Evolutionary conservation across 306 rosid genomes (phyloP), one percentile per base, ranked within the genome.

Genomic region (Castanea sativa): DNA sequence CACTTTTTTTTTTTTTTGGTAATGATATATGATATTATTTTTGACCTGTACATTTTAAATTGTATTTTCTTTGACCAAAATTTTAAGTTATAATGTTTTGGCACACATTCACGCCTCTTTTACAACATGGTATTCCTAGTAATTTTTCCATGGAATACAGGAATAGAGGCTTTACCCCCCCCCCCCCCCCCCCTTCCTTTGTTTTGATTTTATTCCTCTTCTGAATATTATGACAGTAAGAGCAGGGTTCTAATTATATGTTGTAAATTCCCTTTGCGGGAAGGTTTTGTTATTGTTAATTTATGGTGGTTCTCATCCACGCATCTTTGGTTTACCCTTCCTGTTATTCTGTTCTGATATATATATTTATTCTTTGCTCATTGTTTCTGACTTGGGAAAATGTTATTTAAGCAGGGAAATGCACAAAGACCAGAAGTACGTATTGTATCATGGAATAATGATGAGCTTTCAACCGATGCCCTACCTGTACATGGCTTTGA

Each of bases 341-440:
- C 18, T 27, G 68, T 27, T 61, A 49, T 27, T 61, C 1, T 13
- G 15, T 25, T 21, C 51, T 33, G 45, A 18, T 19, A 19, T 6
- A 25, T 25, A 67, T 32, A 18, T 32, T 43, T 43, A 61, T 56
- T 59, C 55, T 56, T 73, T 2, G 35, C 15, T 19, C 63, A 51
- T 49, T 49, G 75, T 79, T 87, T 82, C 83, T 78, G 81, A 85
- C 79, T 60, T 16, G 38, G 61, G 56, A 65, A 76, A 79, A 78
- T 59, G 33, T 73, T 80, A 65, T 82, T 83, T 84, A 85, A 88
- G 80, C 90, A 95, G 99, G 99, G 98, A 78, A 91, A 87, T 88
- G 99, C 93, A 73, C 97, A 91, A 76, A 88, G 98, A 87, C 99
- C 99, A 64, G 99, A 95, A 91, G 90, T 95, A 69, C 96, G 95